Conservation (phyloP, 2,329 filamentous ascomycete genomes). For the Rutstroemia sp. region DNA sequence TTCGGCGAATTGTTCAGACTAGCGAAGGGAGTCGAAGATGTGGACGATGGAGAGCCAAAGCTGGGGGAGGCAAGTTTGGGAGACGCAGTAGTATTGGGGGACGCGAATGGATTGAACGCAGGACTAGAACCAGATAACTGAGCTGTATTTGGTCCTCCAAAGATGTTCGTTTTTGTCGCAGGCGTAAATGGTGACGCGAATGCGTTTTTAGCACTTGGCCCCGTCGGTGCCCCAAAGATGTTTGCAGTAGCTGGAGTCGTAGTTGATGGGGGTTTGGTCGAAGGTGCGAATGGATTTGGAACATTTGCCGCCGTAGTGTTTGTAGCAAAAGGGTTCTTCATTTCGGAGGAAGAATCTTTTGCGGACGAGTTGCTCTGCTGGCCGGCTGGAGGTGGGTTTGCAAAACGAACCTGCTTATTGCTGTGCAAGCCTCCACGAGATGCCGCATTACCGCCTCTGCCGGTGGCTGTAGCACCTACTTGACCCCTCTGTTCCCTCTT, state of each 20-base stretch:
- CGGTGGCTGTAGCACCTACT: slow-evolving; percentile 15
- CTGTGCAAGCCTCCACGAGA: slow-evolving; percentile 11
- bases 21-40: slow-evolving; percentile 1
- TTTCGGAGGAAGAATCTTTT: not conserved
- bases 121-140: slow-evolving; percentile 3
- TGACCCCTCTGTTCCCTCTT: slow-evolving; percentile 24
- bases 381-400: slow-evolving; percentile 10
- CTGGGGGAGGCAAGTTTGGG: not conserved
- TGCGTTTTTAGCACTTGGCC: not conserved
- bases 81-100: not conserved
- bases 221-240: slow-evolving; percentile 1
- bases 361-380: not conserved
- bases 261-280: not conserved
- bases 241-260: not conserved
- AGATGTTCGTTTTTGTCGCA: slow-evolving; percentile 2
- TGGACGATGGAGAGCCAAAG: slow-evolving; percentile 2
- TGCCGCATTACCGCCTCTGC: slow-evolving; percentile 18
- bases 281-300: slow-evolving; percentile 15
- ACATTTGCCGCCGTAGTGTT: not conserved
- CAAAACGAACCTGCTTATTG: slow-evolving; percentile 25
- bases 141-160: slow-evolving; percentile 6
- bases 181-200: slow-evolving; percentile 5
- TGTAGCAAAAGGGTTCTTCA: not conserved
- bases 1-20: not conserved
- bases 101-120: slow-evolving; percentile 10